Base-by-base conservation (phyloP, 805 yeast genomes). In the Starmera amethionina region DNA sequence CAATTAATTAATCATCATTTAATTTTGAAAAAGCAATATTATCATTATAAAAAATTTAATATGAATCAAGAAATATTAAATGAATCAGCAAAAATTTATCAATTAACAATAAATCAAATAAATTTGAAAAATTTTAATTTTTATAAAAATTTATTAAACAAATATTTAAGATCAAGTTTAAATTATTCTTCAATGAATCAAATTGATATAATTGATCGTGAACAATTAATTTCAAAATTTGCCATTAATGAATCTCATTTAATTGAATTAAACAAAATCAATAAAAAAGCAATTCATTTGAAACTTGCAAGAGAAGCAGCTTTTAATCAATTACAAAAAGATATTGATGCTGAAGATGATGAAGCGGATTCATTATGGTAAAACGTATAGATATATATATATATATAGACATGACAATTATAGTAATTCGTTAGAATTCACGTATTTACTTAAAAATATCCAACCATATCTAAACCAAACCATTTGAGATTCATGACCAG, bases 401-500 rank as follows among this genome's bases (percentile, higher is more conserved):
- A 40, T 30, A 18, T 36, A 22, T 36, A 4, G 7, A 13, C 40
- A 32, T 42, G 35, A 41, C 33, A 49, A 13, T 18, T 39, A 51
- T 22, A 47, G 42, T 32, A 85, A 64, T 51, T 84, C 88, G 59
- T 90, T 89, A 39, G 74, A 73, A 34, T 79, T 77, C 67, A 85
- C 74, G 60, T 87, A 90, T 45, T 89, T 68, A 44, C 95, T 82
- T 13, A 79, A 60, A 6, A 74, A 43, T 55, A 93, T 66, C 96
- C 97, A 93, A 1, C 87, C 80, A 65, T 83, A 84, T 48, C 98
- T 70, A 59, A 82, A 93, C 97, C 97, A 90, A 8, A 82, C 89
- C 84, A 93, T 84, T 59, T 93, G 98, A 2, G 95, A 77, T 46
- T 69, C 68, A 61, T 93, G 97, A 3, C 83, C 95, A 47, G 70